These are phyloP conservation scores for Macrophomina tecta DNA, from an alignment of 2,329 filamentous ascomycete genomes.

Conservation along the genomic window DNA sequence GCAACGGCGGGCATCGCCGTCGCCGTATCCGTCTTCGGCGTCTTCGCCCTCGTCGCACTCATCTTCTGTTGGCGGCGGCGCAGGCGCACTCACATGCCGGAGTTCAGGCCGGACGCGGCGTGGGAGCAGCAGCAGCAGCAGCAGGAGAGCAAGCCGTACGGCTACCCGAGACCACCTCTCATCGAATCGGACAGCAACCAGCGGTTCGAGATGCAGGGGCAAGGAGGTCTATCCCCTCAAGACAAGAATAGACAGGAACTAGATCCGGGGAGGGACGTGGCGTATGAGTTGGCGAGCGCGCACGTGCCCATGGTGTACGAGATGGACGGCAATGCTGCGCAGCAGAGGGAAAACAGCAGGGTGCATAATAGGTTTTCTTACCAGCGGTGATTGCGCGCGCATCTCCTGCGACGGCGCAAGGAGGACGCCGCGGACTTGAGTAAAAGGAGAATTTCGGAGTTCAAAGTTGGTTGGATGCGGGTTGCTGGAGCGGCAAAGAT, in stretches of 20 bases:
- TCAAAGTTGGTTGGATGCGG: too few relatives aligned
- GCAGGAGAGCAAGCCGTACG: background rate
- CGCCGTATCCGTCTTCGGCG: background rate
- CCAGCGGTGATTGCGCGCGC: background rate
- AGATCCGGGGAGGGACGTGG: background rate
- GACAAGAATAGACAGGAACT: conserved; percentile 4
- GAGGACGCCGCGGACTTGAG: too few relatives aligned
- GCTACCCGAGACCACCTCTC: background rate
- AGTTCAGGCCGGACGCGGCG: background rate
- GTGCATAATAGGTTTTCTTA: background rate
- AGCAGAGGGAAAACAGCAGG: background rate
- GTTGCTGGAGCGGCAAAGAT: too few relatives aligned
- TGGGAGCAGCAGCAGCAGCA: background rate
- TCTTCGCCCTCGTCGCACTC: conserved; percentile 9
- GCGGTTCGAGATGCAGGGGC: background rate
- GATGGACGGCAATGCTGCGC: background rate
- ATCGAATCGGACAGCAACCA: conserved; percentile 2
- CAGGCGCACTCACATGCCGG: background rate
- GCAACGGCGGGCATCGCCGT: conserved; percentile 22
- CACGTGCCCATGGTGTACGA: conserved; percentile 19
- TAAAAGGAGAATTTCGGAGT: too few relatives aligned
- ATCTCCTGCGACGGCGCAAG: background rate
- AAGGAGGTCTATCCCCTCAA: background rate
- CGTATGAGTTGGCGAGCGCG: conserved; percentile 10
- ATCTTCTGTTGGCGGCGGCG: conserved; percentile 22